phyloP scores from a whole-genome alignment of 495 filamentous ascomycete genomes.

The Xylaria bambusicola region DNA sequence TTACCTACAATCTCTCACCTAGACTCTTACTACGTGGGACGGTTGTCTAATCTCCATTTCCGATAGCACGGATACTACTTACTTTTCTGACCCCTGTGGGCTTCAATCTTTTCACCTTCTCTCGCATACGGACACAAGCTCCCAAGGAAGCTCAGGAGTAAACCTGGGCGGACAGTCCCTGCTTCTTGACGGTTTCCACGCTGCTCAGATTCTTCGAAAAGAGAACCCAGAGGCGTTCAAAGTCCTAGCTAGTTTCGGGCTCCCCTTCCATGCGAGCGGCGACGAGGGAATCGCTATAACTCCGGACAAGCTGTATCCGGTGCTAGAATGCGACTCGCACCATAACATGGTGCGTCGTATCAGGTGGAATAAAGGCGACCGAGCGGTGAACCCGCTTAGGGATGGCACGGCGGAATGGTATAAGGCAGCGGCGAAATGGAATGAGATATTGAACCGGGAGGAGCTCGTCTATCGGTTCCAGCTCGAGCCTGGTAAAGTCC shows the following conservation, averaged over 20 bases:
- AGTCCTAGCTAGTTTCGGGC: slow-evolving; percentile 49
- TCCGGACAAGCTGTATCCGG: slow-evolving; percentile 64
- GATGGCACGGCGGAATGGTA: slow-evolving; percentile 64
- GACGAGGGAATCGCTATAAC: slow-evolving; percentile 80
- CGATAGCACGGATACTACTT: slow-evolving; percentile 77
- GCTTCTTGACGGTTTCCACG: slow-evolving; percentile 81
- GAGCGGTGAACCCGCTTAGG: slow-evolving; percentile 59
- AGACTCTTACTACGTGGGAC: background rate
- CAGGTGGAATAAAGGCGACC: slow-evolving; percentile 91
- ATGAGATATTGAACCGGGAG: slow-evolving; percentile 56
- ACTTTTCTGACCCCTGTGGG: slow-evolving; percentile 87
- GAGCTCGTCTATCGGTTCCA: slow-evolving; percentile 71
- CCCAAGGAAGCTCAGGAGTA: background rate
- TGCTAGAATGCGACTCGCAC: slow-evolving; percentile 59
- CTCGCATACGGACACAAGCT: slow-evolving; percentile 57
- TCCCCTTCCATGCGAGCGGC: slow-evolving; percentile 80
- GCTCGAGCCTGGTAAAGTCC: slow-evolving; percentile 71
- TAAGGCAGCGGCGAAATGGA: slow-evolving; percentile 66
- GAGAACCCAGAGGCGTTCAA: slow-evolving; percentile 54
- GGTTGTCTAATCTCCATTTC: background rate
- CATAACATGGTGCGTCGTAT: slow-evolving; percentile 59
- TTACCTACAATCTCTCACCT: background rate
- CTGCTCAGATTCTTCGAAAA: slow-evolving; percentile 56
- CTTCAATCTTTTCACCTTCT: slow-evolving; percentile 90
- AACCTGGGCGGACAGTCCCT: slow-evolving; percentile 65